These are phyloP conservation scores for Capsella bursapastoris DNA, from an alignment of 345 rosid species.

Conservation along the genomic window DNA sequence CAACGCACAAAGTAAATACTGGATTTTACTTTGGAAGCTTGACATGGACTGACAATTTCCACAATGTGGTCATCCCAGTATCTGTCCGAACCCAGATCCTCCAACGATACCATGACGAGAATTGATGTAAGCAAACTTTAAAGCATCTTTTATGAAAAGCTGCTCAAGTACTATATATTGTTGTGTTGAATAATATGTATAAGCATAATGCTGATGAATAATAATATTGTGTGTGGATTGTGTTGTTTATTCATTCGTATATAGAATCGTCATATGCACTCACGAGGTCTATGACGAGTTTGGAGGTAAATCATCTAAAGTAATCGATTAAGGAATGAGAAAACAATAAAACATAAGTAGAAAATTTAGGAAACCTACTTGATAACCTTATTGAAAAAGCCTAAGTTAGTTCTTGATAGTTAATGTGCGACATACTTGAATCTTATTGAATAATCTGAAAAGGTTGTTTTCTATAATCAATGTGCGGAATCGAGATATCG, in stretches of 20 bases:
- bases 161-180: neutral
- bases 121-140: neutral
- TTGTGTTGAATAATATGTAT: neutral
- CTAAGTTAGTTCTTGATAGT: no score
- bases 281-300: no score
- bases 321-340: no score
- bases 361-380: no score
- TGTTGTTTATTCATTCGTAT: neutral
- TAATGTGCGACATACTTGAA: no score
- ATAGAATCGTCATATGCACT: no score
- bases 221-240: neutral
- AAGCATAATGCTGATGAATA: slow-evolving; percentile 1
- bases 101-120: slow-evolving; percentile 9
- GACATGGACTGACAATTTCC: slow-evolving; percentile 46
- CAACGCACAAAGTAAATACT: slow-evolving; percentile 39
- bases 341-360: no score
- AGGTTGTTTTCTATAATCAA: no score
- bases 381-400: no score
- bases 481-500: no score
- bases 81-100: slow-evolving; percentile 26
- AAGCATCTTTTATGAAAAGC: neutral
- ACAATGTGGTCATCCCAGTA: slow-evolving; percentile 25
- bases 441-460: no score
- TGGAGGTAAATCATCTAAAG: no score
- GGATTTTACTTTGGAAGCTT: slow-evolving; percentile 56